These are phyloP conservation scores for Gryganskiella cystojenkinii DNA, from an alignment of 192 early-diverging fungal species.

Conservation along the genomic window DNA sequence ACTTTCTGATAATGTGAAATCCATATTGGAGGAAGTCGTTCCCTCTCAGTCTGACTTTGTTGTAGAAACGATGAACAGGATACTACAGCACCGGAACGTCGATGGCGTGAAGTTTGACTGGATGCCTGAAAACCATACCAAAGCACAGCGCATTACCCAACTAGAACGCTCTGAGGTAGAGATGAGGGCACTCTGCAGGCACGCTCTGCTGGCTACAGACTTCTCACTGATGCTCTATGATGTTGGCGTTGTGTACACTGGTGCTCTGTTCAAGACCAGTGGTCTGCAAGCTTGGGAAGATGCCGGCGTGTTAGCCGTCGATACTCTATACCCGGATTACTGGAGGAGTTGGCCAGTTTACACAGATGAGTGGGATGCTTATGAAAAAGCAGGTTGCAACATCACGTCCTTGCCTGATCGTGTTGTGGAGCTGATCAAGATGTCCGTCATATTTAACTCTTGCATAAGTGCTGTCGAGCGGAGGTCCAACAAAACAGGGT, in stretches of 20 bases:
- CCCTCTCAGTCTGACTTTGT: conserved; percentile 17
- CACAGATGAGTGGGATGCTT: conserved; percentile 5
- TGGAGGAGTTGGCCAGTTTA: conserved; percentile 9
- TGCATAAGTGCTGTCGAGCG: conserved; percentile 7
- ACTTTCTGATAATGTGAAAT: conserved; percentile 3
- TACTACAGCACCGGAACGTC: conserved; percentile 14
- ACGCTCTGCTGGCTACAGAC: conserved; percentile 2
- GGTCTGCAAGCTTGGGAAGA: conserved; percentile 15
- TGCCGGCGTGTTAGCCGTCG: not conserved
- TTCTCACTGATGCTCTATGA: conserved; percentile 18
- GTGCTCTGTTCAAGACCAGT: conserved; percentile 7
- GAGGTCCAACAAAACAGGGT: conserved; percentile 4
- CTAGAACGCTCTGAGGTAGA: conserved; percentile 18
- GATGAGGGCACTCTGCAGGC: conserved; percentile 5
- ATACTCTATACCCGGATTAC: conserved; percentile 12
- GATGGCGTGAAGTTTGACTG: conserved; percentile 1
- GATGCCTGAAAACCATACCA: conserved; percentile 9
- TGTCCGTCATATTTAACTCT: not conserved
- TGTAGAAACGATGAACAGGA: conserved; percentile 10
- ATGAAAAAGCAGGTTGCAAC: not conserved
- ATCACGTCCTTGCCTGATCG: conserved; percentile 11
- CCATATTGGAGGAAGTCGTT: conserved; percentile 2
- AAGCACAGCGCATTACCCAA: conserved; percentile 1
- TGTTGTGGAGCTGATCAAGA: conserved; percentile 17
- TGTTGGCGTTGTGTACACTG: conserved; percentile 11